Evolutionary conservation across 768 basidiomycete species (phyloP).

Genomic region (Psilocybe cyanescens): DNA sequence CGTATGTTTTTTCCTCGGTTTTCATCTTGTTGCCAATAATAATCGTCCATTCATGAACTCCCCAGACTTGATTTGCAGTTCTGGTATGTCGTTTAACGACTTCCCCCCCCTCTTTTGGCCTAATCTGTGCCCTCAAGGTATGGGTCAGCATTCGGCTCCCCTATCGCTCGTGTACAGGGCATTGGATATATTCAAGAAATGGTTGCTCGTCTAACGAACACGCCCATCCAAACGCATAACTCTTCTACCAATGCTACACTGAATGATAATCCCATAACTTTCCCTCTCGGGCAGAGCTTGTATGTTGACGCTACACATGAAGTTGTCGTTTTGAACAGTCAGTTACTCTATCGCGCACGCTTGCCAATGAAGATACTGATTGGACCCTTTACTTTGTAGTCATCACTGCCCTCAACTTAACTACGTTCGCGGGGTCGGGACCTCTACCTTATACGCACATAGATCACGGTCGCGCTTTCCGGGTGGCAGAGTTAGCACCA

Average conservation of each 20-base stretch:
- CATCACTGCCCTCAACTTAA: constrained; percentile 84
- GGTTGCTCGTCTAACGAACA: constrained; percentile 80
- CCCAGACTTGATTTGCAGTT: constrained; percentile 54
- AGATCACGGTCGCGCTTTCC: constrained; percentile 66
- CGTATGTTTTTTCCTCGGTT: constrained; percentile 45
- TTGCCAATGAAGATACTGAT: not conserved
- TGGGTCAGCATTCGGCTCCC: constrained; percentile 80
- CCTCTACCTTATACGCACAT: constrained; percentile 80
- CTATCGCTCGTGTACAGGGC: constrained; percentile 76
- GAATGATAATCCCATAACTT: constrained; percentile 66
- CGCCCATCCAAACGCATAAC: constrained; percentile 69
- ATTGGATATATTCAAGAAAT: constrained; percentile 85
- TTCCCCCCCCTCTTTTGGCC: constrained; percentile 17
- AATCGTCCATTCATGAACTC: not conserved
- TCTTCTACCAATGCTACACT: constrained; percentile 87
- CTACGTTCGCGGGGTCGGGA: constrained; percentile 70
- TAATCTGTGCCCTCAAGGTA: constrained; percentile 41
- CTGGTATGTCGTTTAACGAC: constrained; percentile 36
- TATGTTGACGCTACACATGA: constrained; percentile 94
- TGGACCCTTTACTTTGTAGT: constrained; percentile 41
- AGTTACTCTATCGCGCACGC: constrained; percentile 20
- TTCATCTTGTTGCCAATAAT: not conserved
- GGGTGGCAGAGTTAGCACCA: constrained; percentile 76
- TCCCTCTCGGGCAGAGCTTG: constrained; percentile 71
- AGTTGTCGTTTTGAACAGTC: constrained; percentile 87